Percentiles rank a stretch among this genome's conserved stretches.
These are phyloP conservation scores for Astrothelium subdiscretum DNA, from an alignment of 495 filamentous ascomycete species.

Conservation along the genomic window DNA sequence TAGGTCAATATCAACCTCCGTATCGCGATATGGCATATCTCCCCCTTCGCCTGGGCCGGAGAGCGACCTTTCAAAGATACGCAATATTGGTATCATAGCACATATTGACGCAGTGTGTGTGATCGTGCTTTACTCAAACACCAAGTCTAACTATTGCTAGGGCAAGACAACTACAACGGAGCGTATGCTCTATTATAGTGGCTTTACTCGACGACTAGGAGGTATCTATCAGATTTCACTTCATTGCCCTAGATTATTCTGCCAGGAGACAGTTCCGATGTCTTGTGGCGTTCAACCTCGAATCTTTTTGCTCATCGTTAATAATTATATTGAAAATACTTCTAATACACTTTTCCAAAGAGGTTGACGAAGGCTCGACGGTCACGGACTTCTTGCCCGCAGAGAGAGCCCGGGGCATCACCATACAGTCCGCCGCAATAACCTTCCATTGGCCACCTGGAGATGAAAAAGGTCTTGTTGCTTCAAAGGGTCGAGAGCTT, in stretches of 20 bases:
- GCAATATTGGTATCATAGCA: constrained; percentile 98
- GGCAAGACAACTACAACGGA: constrained; percentile 99
- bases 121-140: not conserved
- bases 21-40: not conserved
- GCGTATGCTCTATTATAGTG: constrained; percentile 98
- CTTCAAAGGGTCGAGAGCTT: not conserved
- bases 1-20: not conserved
- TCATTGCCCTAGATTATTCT: too few relatives aligned
- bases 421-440: constrained; percentile 94
- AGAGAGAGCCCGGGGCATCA: constrained; percentile 87
- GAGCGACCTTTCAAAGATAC: constrained; percentile 43
- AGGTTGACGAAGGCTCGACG: constrained; percentile 95
- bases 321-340: not conserved
- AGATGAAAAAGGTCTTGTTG: constrained; percentile 3
- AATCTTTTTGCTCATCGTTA: constrained; percentile 2
- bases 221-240: constrained; percentile 40
- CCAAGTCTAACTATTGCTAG: constrained; percentile 29
- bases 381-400: constrained; percentile 96
- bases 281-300: constrained; percentile 7
- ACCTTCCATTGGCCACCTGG: constrained; percentile 75
- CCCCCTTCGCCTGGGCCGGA: not conserved
- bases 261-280: not conserved
- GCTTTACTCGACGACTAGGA: constrained; percentile 75
- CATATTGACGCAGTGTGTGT: constrained; percentile 85
- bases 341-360: constrained; percentile 31